phyloP scores from a whole-genome alignment of 176 grass and related monocot species.

The Carex myosuroides region DNA sequence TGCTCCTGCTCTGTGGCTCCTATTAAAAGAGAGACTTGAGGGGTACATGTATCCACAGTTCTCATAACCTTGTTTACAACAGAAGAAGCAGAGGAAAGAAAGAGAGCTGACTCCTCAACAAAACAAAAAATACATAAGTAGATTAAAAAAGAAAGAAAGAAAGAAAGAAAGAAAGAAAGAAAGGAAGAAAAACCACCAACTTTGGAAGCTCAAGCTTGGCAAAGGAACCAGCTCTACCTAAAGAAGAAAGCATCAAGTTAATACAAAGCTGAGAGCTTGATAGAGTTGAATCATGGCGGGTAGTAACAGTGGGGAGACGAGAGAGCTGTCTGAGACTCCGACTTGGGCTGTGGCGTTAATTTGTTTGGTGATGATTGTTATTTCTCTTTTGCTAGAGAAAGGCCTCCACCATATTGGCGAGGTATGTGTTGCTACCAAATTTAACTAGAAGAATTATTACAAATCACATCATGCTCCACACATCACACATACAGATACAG shows the following conservation, averaged over 20 bases:
- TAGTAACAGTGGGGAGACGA: background rate
- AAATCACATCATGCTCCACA: background rate
- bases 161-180: background rate
- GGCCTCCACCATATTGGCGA: slow-evolving; percentile 55
- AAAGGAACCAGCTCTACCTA: background rate
- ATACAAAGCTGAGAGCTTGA: background rate
- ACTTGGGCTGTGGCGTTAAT: slow-evolving; percentile 78
- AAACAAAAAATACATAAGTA: background rate
- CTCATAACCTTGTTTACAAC: background rate
- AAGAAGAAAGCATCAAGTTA: background rate
- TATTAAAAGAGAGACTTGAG: background rate
- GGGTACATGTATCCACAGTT: background rate
- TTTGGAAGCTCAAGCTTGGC: background rate
- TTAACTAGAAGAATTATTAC: background rate
- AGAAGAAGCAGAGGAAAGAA: background rate
- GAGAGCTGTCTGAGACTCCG: slow-evolving; percentile 43
- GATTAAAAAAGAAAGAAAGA: background rate
- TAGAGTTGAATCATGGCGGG: slow-evolving; percentile 23
- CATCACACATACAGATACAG: background rate
- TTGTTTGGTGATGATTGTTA: slow-evolving; percentile 41
- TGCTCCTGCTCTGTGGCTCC: background rate
- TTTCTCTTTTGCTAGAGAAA: slow-evolving; percentile 68
- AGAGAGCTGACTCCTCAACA: background rate
- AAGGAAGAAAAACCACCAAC: background rate
- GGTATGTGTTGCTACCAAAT: slow-evolving; percentile 19